These are phyloP conservation scores for Mallotus nudiflorus DNA, from an alignment of 345 rosid genomes.

Conservation along the genomic window DNA sequence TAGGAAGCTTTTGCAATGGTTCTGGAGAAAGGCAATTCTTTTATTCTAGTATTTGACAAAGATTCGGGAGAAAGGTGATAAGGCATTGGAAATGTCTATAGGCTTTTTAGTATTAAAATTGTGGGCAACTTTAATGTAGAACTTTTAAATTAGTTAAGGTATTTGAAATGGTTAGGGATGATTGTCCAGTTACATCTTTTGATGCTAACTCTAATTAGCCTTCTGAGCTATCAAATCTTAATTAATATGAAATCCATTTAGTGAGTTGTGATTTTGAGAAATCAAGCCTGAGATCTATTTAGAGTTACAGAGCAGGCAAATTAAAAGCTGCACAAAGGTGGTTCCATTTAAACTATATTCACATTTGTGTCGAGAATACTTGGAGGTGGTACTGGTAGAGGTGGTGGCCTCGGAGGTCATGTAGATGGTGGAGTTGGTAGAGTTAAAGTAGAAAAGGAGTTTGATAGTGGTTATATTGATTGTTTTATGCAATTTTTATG, in stretches of 20 bases:
- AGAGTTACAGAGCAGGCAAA: slow-evolving; percentile 87
- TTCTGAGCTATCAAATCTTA: slow-evolving; percentile 67
- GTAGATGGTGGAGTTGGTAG: no score
- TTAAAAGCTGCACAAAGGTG: slow-evolving; percentile 96
- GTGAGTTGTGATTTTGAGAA: slow-evolving; percentile 80
- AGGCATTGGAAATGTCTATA: slow-evolving; percentile 57
- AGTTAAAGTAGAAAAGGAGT: no score
- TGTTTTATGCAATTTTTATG: no score
- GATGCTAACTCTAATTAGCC: slow-evolving; percentile 71
- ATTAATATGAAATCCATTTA: slow-evolving; percentile 58
- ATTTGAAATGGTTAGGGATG: slow-evolving; percentile 45
- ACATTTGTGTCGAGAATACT: no score
- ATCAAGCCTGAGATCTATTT: slow-evolving; percentile 75
- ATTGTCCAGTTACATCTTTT: slow-evolving; percentile 44
- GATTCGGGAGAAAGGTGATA: slow-evolving; percentile 63
- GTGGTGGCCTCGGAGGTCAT: no score
- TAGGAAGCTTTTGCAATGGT: no score
- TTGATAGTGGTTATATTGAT: no score
- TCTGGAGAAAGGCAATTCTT: no score
- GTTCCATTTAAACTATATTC: slow-evolving; percentile 11
- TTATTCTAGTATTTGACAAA: slow-evolving; percentile 55
- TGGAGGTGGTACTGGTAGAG: no score
- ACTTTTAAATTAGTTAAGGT: slow-evolving; percentile 43
- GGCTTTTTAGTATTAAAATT: slow-evolving; percentile 90
- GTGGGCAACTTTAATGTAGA: slow-evolving; percentile 62